Base-by-base conservation (phyloP, 2,329 filamentous ascomycete genomes). In the Cladosporium sp. region DNA sequence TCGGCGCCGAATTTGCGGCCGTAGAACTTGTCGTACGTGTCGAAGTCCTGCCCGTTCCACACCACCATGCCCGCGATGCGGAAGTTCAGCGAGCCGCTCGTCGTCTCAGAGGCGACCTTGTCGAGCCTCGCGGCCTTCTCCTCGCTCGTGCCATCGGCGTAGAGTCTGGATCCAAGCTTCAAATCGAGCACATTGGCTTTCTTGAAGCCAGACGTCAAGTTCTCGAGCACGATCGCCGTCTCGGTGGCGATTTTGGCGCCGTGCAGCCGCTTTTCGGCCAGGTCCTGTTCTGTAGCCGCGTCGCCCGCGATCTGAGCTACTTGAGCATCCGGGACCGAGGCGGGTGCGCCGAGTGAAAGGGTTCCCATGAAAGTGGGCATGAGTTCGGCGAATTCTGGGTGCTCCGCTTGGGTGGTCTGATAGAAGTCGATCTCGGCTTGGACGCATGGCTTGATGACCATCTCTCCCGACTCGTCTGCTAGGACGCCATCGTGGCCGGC, bases 371-470 rank as follows among this genome's bases (percentile, higher is more conserved):
- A 97, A 4, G 82, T 78, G 43, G 93, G 92, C 77, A 97, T 92
- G 62, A 92, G 81, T 19, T 84, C 80, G 46, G 84, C 80, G 63
- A 97, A 89, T 2, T 85, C 82, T 31, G 83, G 81, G 66, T 95
- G 86, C 18, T 78, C 72, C 33, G 79, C 71, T 28, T 84, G 66
- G 22, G 74, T 84, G 37, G 83, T 81, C 68, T 95, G 82, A 76
- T 98, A 98, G 70, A 98, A 98, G 42, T 83, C 79, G 62, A 97
- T 83, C 73, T 98, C 93, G 58, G 84, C 78, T 57, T 83, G 74
- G 0, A 88, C 95, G 70, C 92, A 97, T 14, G 93, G 93, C 72
- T 98, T 98, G 67, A 96, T 89, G 68, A 98, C 87, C 33, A 97
- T 77, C 58, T 86, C 82, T 67, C 93, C 93, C 49, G 88, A 83